Evolutionary conservation across 2,329 filamentous ascomycete species (phyloP).

Genomic region (Cercospora nicotianae): DNA sequence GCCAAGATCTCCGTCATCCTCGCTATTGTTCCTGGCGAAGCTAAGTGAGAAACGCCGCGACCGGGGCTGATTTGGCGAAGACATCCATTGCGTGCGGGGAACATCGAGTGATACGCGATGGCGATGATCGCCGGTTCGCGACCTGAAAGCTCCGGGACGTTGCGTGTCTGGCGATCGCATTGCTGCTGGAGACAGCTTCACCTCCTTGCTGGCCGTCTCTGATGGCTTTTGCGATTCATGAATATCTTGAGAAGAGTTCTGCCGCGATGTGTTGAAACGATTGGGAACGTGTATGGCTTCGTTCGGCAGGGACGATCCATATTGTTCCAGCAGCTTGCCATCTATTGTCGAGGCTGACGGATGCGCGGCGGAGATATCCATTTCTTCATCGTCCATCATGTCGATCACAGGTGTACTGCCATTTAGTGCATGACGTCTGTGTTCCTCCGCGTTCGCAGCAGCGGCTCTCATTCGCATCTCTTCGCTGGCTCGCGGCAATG

Average conservation of each 20-base stretch:
- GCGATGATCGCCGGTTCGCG: constrained; percentile 34
- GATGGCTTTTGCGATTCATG: constrained; percentile 22
- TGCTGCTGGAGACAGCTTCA: constrained; percentile 22
- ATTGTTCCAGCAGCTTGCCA: constrained; percentile 69
- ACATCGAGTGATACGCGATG: constrained; percentile 29
- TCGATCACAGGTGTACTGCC: constrained; percentile 22
- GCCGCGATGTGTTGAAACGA: constrained; percentile 51
- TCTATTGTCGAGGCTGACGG: constrained; percentile 53
- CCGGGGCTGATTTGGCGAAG: constrained; percentile 23
- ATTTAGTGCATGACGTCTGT: constrained; percentile 17
- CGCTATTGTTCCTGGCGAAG: constrained; percentile 38
- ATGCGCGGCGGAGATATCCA: constrained; percentile 79
- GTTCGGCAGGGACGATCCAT: constrained; percentile 36
- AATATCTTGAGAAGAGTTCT: constrained; percentile 47
- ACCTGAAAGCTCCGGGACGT: constrained; percentile 28
- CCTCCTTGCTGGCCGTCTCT: constrained; percentile 12
- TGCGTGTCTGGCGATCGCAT: constrained; percentile 15
- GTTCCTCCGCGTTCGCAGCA: constrained; percentile 25
- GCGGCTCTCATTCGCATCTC: constrained; percentile 69
- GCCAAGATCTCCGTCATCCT: constrained; percentile 87
- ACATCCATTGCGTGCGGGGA: constrained; percentile 33
- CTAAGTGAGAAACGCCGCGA: constrained; percentile 48
- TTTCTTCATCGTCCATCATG: constrained; percentile 56
- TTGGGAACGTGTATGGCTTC: constrained; percentile 41
- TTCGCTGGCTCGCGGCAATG: constrained; percentile 79